These are phyloP conservation scores for Boletellus ananiceps DNA, from an alignment of 768 basidiomycete genomes.

Conservation along the genomic window DNA sequence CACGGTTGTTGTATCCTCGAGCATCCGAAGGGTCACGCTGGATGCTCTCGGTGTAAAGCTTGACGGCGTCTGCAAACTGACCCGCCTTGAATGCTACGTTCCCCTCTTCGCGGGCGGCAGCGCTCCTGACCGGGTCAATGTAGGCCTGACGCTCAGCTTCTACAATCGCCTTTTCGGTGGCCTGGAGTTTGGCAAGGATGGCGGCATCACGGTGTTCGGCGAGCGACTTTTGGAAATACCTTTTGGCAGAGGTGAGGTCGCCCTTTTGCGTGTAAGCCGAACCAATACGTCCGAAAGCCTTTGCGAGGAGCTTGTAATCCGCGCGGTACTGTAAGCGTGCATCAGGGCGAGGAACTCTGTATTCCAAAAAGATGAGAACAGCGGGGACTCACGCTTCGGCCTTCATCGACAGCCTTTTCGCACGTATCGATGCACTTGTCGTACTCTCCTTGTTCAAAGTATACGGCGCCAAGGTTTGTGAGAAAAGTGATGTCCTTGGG, in stretches of 20 bases:
- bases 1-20: constrained; percentile 94
- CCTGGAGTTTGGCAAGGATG: constrained; percentile 85
- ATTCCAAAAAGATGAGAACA: not conserved
- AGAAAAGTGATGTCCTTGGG: constrained; percentile 93
- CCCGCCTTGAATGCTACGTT: constrained; percentile 89
- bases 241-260: constrained; percentile 75
- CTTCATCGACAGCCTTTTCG: constrained; percentile 96
- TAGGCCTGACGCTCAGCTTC: constrained; percentile 82
- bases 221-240: constrained; percentile 89
- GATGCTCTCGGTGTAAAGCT: constrained; percentile 92
- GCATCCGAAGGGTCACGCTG: constrained; percentile 91
- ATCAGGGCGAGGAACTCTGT: not conserved
- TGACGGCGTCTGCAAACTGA: constrained; percentile 88
- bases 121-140: constrained; percentile 80
- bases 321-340: constrained; percentile 58
- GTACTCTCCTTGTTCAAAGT: constrained; percentile 91
- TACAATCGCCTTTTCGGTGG: constrained; percentile 68
- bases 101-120: constrained; percentile 84
- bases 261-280: constrained; percentile 78
- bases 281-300: constrained; percentile 88
- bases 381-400: constrained; percentile 54
- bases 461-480: constrained; percentile 85
- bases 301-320: constrained; percentile 94
- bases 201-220: constrained; percentile 96
- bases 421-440: constrained; percentile 88